Conservation (phyloP, 176 grass and related monocot species). For the Bothriochloa decipiens region DNA sequence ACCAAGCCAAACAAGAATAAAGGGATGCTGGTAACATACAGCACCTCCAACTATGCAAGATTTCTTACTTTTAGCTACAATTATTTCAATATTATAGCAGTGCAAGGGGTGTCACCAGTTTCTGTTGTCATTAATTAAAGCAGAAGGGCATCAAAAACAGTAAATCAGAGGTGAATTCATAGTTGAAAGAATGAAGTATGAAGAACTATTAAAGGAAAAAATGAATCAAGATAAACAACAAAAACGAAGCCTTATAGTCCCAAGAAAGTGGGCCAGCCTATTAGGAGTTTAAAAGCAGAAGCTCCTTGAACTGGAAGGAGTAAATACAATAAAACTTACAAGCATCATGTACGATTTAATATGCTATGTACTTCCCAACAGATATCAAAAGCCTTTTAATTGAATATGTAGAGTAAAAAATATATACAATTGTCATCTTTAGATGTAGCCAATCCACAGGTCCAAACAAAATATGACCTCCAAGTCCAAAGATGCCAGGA, state of each 20-base stretch:
- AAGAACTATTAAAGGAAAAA: background rate
- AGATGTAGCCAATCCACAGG: slow-evolving; percentile 10
- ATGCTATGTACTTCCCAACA: slow-evolving; percentile 2
- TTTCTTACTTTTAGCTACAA: slow-evolving; percentile 6
- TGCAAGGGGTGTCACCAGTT: background rate
- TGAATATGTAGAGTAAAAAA: slow-evolving; percentile 23
- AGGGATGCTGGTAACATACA: slow-evolving; percentile 1
- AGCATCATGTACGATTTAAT: background rate
- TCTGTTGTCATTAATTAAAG: slow-evolving; percentile 5
- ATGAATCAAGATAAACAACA: background rate
- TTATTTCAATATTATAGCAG: background rate
- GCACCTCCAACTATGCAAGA: slow-evolving; percentile 4
- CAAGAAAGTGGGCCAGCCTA: background rate
- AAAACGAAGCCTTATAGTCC: background rate
- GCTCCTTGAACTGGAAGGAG: background rate
- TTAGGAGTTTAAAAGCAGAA: background rate
- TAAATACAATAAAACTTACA: slow-evolving; percentile 8
- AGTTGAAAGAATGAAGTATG: slow-evolving; percentile 3
- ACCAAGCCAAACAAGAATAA: slow-evolving; percentile 20
- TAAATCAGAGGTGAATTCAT: background rate
- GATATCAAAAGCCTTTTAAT: slow-evolving; percentile 8
- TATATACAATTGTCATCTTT: background rate
- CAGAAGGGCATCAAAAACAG: background rate
- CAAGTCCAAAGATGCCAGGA: slow-evolving; percentile 15
- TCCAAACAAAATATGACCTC: slow-evolving; percentile 10